Base-by-base conservation (phyloP, 2,329 filamentous ascomycete genomes). In the Aspergillus carbonarius region DNA sequence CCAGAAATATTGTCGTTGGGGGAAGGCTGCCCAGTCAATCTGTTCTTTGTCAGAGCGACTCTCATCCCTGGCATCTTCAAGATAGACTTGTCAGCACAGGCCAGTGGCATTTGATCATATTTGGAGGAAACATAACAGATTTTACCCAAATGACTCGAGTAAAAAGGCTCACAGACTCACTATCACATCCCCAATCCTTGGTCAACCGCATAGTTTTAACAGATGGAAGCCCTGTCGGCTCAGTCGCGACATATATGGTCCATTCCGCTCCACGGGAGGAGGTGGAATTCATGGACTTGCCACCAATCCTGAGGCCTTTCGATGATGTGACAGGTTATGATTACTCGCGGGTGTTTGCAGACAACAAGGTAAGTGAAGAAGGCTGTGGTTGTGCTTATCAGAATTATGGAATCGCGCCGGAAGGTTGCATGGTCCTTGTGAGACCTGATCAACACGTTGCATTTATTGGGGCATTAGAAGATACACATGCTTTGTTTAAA, bases 101-200 rank as follows among this genome's bases (percentile, higher is more conserved):
- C 2, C 68, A 69, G 25, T 79, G 74, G 70, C 64, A 74, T 5
- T 44, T 78, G 27, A 58, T 78, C 17, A 73, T 90, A 1, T 89
- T 91, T 63, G 80, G 85, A 0, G 88, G 88, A 1, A 77, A 88
- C 61, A 73, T 90, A 2, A 72, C 76, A 2, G 63, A 75, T 0
- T 12, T 73, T 0, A 54, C 60, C 1, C 82, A 85, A 59, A 78
- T 78, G 57, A 63, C 70, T 0, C 76, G 79, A 3, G 73, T 86
- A 3, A 69, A 81, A 25, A 64, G 52, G 0, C 78, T 88, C 25
- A 85, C 84, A 48, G 67, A 73, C 1, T 71, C 66, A 52, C 74
- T 85, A 4, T 71, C 62, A 9, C 59, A 63, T 0, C 71, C 37
- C 10, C 1, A 40, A 18, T 40, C 37, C 18, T 10, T 40, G 17